phyloP scores from a whole-genome alignment of 2,329 filamentous ascomycete species.

The Neocatenulostroma microsporum region DNA sequence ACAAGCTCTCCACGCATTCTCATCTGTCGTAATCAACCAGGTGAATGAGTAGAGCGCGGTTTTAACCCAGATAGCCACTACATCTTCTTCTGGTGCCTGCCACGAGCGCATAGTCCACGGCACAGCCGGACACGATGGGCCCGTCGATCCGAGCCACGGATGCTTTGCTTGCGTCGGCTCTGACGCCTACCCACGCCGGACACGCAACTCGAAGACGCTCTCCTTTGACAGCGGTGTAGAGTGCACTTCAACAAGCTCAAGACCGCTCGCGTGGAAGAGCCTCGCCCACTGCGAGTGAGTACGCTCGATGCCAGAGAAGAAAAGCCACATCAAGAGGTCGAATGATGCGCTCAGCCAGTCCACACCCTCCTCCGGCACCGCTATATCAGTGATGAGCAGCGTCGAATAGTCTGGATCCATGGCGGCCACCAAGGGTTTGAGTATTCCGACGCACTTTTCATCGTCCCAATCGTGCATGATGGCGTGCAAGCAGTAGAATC shows the following conservation, averaged over 20 bases:
- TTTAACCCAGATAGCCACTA: no score
- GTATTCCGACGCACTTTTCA: constrained; percentile 11
- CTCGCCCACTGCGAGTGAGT: constrained; percentile 10
- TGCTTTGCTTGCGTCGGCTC: no score
- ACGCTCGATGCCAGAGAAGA: constrained; percentile 8
- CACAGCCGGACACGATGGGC: no score
- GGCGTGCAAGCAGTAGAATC: constrained; percentile 16
- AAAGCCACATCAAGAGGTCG: constrained; percentile 10
- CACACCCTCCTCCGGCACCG: constrained; percentile 10
- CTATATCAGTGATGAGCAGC: constrained; percentile 16
- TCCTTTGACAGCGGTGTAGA: neutral
- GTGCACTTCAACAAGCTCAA: constrained; percentile 10
- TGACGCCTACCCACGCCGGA: no score
- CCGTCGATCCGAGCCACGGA: no score
- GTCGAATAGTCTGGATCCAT: constrained; percentile 14
- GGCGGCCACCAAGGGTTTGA: constrained; percentile 10
- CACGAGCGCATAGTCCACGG: no score
- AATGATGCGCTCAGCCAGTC: constrained; percentile 7
- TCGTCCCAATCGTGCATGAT: constrained; percentile 18
- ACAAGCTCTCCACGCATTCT: no score
- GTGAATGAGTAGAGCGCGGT: no score
- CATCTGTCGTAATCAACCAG: no score
- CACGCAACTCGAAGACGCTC: constrained; percentile 1
- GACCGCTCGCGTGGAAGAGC: constrained; percentile 4
- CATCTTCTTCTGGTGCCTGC: no score